Evolutionary conservation across 2,329 filamentous ascomycete genomes (phyloP), one percentile per base, ranked within the genome.

Genomic region (Botrytis tulipae): DNA sequence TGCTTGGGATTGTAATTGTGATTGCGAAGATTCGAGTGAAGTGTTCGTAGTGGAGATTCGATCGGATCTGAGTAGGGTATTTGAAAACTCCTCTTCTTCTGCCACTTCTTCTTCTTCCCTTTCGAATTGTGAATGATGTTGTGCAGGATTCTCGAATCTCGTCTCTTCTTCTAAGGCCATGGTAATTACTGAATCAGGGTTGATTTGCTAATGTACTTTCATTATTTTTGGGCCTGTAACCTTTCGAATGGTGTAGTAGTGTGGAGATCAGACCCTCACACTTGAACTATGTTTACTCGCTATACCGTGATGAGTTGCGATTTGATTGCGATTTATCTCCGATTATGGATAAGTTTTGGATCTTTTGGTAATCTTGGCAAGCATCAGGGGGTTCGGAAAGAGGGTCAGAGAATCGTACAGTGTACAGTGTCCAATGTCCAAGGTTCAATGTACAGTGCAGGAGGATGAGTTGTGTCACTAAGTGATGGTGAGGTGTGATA

Each of bases 41-140:
- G 51, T 62, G 40, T 70, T 46, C 29, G 37, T n/a, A 44, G 37
- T 68, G 66, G 66, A 68, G 48, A 42, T 42, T 42, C 25, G 66
- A 57, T 57, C n/a, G 48, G 66, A 57, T 57, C 12, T 68, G 25
- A n/a, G 48, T 32, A 57, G 25, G 4, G 48, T 68, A 51, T n/a
- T 62, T 16, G 63, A 18, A 51, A 35, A 37, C 20, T 57, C 66
- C 40, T 69, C 51, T 29, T 20, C 51, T 57, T 57, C 62, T 57
- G 6, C n/a, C 16, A 1, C 51, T 29, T 1, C n/a, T 29, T 29
- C 51, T 48, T 67, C 63, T 46, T 48, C 63, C 35, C 22, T n/a
- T 22, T 48, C 66, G 35, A 42, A 68, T 68, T 68, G 66, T 42
- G 66, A 57, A 68, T 68, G 66, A 68, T 68, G 48, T 42, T 68